Evolutionary conservation across 345 rosid genomes (phyloP), one percentile per base, ranked within the genome.

Genomic region (Bretschneidera sinensis): DNA sequence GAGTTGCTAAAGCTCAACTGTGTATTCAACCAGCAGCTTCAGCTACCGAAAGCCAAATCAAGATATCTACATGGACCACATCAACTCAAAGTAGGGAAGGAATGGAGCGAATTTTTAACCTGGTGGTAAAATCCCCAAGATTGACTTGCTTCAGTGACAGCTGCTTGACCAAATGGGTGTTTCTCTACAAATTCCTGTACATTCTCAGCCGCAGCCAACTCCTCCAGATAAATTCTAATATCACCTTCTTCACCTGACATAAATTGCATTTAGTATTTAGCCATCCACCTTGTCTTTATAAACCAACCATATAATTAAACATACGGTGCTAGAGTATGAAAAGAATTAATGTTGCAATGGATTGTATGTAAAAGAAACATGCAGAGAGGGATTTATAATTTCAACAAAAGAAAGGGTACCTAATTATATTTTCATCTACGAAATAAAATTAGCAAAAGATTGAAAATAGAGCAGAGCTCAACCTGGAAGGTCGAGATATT

Each of bases 161-260:
- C 81, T 14, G 51, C 68, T 71, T 94, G 96, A 21, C 97, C 97
- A 67, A 86, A 86, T 43, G 92, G 86, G 53, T 86, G 79, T 9
- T 74, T 74, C 67, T 74, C 82, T 17, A 88, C 79, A 63, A 78
- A 94, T 15, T 59, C 76, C 70, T 68, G 90, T 28, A 86, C 80
- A 59, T 81, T 78, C 22, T 78, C 78, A 20, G 89, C 85, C 49
- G 61, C 76, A 48, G 68, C 79, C 60, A 89, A 57, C 51, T 63
- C 71, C 66, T 85, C 89, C 63, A 94, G 68, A 76, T 90, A 75
- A 64, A 78, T 76, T 62, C 84, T 81, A 48, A 94, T 72, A 62
- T 87, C 88, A 34, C 96, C 97, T 58, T 80, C 80, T 49, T 21
- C 62, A 78, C 88, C 97, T 92, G 69, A 48, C 49, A 71, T 50